These are phyloP conservation scores for Heliamphora pulchella DNA, from an alignment of 179 eudicot genomes.

Conservation along the genomic window DNA sequence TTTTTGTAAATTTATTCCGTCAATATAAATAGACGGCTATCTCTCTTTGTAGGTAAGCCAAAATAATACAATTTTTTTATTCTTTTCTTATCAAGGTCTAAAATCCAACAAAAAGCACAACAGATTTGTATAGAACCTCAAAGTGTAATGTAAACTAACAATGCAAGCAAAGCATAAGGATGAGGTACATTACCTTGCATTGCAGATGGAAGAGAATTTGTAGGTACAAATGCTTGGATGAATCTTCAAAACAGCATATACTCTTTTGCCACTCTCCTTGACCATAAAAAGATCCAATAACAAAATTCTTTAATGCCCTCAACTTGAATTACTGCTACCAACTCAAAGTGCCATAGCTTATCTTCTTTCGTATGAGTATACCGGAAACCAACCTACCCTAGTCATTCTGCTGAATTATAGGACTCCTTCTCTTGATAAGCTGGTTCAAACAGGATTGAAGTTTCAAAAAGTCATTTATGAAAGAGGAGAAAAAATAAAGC, in stretches of 20 bases:
- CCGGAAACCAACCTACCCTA: constrained; percentile 13
- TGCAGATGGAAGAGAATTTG: constrained; percentile 10
- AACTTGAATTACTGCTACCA: constrained; percentile 18
- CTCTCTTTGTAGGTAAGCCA: too few relatives aligned
- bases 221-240: constrained; percentile 21
- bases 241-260: constrained; percentile 28
- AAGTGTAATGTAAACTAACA: not conserved
- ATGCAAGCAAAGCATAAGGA: not conserved
- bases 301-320: constrained; percentile 7
- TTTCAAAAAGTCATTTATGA: constrained; percentile 2
- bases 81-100: not conserved
- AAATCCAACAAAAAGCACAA: not conserved
- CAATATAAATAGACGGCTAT: too few relatives aligned
- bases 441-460: constrained; percentile 29
- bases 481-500: constrained; percentile 8
- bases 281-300: constrained; percentile 9
- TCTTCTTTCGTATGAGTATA: constrained; percentile 2
- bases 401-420: constrained; percentile 36
- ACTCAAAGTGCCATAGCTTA: constrained; percentile 11
- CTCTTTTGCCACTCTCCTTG: constrained; percentile 21
- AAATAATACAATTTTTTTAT: too few relatives aligned
- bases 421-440: constrained; percentile 53
- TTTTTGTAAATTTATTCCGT: too few relatives aligned
- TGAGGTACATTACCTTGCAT: constrained; percentile 18
- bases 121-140: not conserved